These are phyloP conservation scores for Elaeis guineensis DNA, from an alignment of 176 grass and related monocot genomes.

Conservation along the genomic window DNA sequence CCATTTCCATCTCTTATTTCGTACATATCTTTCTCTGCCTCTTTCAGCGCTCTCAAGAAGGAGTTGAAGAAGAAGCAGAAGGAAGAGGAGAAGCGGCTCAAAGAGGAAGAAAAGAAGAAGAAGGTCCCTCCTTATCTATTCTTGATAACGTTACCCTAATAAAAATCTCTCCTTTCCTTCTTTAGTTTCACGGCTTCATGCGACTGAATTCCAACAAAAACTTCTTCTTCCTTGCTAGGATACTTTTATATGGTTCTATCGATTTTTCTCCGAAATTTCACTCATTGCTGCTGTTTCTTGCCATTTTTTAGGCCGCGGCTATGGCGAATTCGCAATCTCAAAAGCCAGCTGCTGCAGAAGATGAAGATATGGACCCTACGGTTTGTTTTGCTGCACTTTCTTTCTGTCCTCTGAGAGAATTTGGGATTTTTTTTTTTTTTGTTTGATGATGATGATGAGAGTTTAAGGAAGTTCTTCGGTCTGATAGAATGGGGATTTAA, in stretches of 20 bases:
- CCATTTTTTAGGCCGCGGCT: conserved; percentile 27
- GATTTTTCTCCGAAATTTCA: not conserved
- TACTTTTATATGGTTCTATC: not conserved
- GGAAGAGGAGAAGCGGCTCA: conserved; percentile 84
- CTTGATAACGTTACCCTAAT: not conserved
- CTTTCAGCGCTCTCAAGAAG: conserved; percentile 47
- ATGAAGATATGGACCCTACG: conserved; percentile 92
- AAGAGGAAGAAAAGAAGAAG: conserved; percentile 86
- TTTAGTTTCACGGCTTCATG: too few species aligned
- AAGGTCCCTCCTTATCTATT: conserved; percentile 3
- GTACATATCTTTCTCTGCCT: not conserved
- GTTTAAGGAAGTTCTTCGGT: too few species aligned
- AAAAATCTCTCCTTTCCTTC: not conserved
- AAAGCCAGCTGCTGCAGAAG: conserved; percentile 34
- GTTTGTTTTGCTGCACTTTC: conserved; percentile 30
- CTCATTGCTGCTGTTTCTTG: conserved; percentile 7
- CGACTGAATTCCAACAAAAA: too few species aligned
- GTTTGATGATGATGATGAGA: too few species aligned
- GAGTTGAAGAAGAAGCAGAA: conserved; percentile 78
- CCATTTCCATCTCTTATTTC: too few species aligned
- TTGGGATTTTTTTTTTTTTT: not conserved
- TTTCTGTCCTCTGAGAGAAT: not conserved
- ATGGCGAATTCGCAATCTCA: conserved; percentile 19
- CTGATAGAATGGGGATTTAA: too few species aligned
- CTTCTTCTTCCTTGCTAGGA: too few species aligned